Conservation (phyloP, 2,329 filamentous ascomycete genomes). For the Claviceps cyperi region DNA sequence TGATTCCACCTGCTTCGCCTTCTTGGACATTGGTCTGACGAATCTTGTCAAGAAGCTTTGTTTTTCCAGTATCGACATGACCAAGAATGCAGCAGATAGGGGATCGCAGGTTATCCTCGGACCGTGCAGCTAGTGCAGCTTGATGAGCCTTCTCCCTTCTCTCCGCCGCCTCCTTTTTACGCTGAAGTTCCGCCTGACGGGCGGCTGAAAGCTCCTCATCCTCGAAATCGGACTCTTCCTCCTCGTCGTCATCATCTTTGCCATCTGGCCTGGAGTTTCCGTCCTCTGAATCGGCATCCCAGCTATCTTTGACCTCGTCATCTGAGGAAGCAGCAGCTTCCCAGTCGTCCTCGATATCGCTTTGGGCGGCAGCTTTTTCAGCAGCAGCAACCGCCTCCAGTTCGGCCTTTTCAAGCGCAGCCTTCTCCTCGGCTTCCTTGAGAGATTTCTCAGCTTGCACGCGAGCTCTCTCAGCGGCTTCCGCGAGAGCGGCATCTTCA, state of each 20-base stretch:
- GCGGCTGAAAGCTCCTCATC: slow-evolving; percentile 66
- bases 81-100: slow-evolving; percentile 99
- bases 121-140: slow-evolving; percentile 78
- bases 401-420: slow-evolving; percentile 40
- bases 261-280: slow-evolving; percentile 28
- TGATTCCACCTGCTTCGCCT: slow-evolving; percentile 98
- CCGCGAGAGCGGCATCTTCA: slow-evolving; percentile 64
- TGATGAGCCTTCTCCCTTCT: slow-evolving; percentile 81
- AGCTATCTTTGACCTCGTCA: slow-evolving; percentile 79
- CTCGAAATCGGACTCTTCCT: slow-evolving; percentile 24
- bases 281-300: slow-evolving; percentile 76
- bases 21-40: slow-evolving; percentile 98
- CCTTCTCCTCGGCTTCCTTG: slow-evolving; percentile 48
- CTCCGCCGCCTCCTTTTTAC: slow-evolving; percentile 80
- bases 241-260: slow-evolving; percentile 14
- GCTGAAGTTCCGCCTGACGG: slow-evolving; percentile 55
- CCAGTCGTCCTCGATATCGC: slow-evolving; percentile 70
- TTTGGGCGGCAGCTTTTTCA: slow-evolving; percentile 38
- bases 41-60: slow-evolving; percentile 97
- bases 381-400: slow-evolving; percentile 40
- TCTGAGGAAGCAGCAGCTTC: slow-evolving; percentile 62
- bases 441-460: slow-evolving; percentile 52
- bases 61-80: slow-evolving; percentile 99
- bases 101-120: slow-evolving; percentile 86
- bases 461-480: slow-evolving; percentile 59